Base-by-base conservation (phyloP, 805 yeast species). In the Spencermartinsiella europaea region DNA sequence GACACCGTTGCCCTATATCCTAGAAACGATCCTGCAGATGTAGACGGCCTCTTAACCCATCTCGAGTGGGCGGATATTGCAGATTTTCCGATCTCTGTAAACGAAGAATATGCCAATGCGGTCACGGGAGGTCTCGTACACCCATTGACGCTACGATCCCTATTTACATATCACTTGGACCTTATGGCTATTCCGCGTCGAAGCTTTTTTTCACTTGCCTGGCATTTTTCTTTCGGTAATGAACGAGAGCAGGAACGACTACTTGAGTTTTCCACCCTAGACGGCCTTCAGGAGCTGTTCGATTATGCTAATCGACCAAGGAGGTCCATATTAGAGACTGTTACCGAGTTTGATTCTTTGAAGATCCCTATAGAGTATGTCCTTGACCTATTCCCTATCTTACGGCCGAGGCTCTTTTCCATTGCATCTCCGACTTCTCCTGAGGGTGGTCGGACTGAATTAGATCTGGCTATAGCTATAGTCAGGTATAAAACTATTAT, bases 261-360 rank as follows among this genome's bases (percentile, higher is more conserved):
- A 39, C 67, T 68, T 42, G 96, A 93, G 56, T 85, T 93, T 56
- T 69, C 76, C 14, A 68, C 75, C 7, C 72, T 81, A 42, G 83
- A 83, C 38, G 88, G 85, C 42, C 76, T 83, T 44, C 89, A 91
- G 60, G 96, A 86, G 45, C 65, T 90, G 38, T 91, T 80, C 62
- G 82, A 91, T 63, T 93, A 93, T 64, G 95, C 95, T n/a, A 85
- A 88, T 60, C 70, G 98, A 49, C 97, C 98, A 3, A 74, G 96
- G 52, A 66, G 99, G 54, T 88, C 95, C 42, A 75, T 90, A 3
- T 60, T 89, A 19, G 99, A 93, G 62, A 84, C 85, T 0, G 62
- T 93, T 4, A 74, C 79, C 44, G 99, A 93, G 61, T 93, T 93
- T 60, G 80, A 77, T 51, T 76, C 87, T 3, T 70, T 93, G 36